Conservation (phyloP, 192 early-diverging fungal genomes). For the Linnemannia zychae region DNA sequence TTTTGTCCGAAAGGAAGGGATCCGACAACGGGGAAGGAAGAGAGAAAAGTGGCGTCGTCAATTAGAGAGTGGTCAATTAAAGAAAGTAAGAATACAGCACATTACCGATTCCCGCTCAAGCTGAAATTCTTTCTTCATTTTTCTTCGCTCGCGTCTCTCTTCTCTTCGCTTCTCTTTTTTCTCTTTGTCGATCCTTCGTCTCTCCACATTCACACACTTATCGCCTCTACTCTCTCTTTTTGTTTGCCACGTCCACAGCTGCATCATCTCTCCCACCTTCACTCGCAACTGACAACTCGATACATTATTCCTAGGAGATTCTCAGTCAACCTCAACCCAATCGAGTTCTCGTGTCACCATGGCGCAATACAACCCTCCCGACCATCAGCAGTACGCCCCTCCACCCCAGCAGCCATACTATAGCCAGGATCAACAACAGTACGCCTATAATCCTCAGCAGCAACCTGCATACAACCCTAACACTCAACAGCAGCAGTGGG, state of each 20-base stretch:
- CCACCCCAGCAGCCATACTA: slow-evolving; percentile 15
- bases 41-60: background rate
- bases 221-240: background rate
- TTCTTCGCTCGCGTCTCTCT: background rate
- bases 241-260: too few species aligned
- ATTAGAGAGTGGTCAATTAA: slow-evolving; percentile 4
- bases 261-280: too few species aligned
- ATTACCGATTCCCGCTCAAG: background rate
- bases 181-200: slow-evolving; percentile 1
- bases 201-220: background rate
- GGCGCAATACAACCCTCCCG: slow-evolving; percentile 10
- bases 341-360: slow-evolving; percentile 14
- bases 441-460: slow-evolving; percentile 29
- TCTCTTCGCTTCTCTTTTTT: background rate
- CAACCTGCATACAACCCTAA: slow-evolving; percentile 30
- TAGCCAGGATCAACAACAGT: slow-evolving; percentile 3
- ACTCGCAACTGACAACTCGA: background rate
- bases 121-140: background rate
- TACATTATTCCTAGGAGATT: background rate
- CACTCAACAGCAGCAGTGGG: slow-evolving; percentile 24
- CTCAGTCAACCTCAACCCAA: background rate
- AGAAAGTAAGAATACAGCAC: background rate
- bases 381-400: slow-evolving; percentile 8
- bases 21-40: background rate
- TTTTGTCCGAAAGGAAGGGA: background rate